A percentile compares a stretch with the other conserved stretches of the same genome.
These are phyloP conservation scores for Jatropha multifida DNA, from an alignment of 441 rosid species.

Conservation along the genomic window DNA sequence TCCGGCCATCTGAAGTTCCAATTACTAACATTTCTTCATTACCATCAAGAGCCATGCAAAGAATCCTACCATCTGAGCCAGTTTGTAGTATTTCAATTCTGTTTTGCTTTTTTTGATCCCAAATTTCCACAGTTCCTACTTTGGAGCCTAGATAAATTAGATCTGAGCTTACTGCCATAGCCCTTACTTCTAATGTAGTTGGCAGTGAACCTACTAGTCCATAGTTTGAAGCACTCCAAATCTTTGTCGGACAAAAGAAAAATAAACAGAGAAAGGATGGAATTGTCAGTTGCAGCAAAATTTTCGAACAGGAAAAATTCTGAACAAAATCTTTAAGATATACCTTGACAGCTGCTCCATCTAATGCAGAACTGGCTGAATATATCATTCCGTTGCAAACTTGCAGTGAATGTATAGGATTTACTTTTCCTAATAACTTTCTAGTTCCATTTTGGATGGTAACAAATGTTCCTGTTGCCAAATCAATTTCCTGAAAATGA, in stretches of 20 bases:
- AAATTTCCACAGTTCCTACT: constrained; percentile 59
- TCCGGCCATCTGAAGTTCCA: constrained; percentile 67
- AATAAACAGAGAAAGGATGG: neutral
- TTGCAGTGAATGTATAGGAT: constrained; percentile 54
- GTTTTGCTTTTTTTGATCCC: constrained; percentile 58
- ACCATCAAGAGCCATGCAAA: constrained; percentile 52
- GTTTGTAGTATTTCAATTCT: constrained; percentile 49
- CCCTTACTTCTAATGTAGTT: constrained; percentile 46
- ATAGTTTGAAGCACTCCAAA: constrained; percentile 55
- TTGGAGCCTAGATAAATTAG: constrained; percentile 70
- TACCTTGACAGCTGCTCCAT: constrained; percentile 72
- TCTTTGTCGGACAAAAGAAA: constrained; percentile 31
- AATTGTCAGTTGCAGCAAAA: neutral
- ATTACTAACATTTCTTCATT: constrained; percentile 54
- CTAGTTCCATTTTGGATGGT: constrained; percentile 61
- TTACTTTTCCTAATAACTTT: constrained; percentile 58
- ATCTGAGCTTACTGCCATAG: constrained; percentile 57
- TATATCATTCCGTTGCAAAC: constrained; percentile 51
- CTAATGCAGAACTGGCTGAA: constrained; percentile 52
- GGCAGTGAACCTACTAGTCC: constrained; percentile 46
- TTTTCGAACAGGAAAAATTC: neutral
- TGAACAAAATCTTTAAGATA: neutral
- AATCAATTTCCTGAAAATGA: constrained; percentile 61
- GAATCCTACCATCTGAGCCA: constrained; percentile 40
- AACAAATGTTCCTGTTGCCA: constrained; percentile 59